A percentile compares a stretch with the other conserved stretches of the same genome.
Evolutionary conservation across 306 rosid species (phyloP).

Genomic region (Phaseolus lunatus): DNA sequence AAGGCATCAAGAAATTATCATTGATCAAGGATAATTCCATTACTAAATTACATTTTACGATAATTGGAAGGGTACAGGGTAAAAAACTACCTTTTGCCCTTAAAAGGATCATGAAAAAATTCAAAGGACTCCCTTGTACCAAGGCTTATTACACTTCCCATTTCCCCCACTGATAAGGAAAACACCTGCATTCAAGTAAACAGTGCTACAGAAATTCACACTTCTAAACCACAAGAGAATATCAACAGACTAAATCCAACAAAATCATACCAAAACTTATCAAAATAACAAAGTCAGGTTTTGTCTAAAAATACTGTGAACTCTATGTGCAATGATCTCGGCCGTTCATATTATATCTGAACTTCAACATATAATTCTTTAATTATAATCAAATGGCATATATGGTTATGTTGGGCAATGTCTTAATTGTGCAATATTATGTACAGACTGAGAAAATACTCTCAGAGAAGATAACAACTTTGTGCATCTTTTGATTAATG

Average conservation of each 20-base stretch:
- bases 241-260: conserved; percentile 9
- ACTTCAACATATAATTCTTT: not conserved
- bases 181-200: conserved; percentile 69
- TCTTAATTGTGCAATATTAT: not conserved
- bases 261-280: conserved; percentile 33
- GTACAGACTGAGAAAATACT: not conserved
- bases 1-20: conserved; percentile 22
- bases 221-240: conserved; percentile 14
- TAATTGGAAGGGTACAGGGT: conserved; percentile 5
- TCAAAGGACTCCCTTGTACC: conserved; percentile 76
- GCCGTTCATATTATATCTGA: not conserved
- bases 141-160: conserved; percentile 80
- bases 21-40: not conserved
- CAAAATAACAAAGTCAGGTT: too few relatives aligned
- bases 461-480: not conserved
- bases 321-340: not conserved
- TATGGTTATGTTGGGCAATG: not conserved
- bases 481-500: not conserved
- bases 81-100: conserved; percentile 77
- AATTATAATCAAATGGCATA: conserved; percentile 1
- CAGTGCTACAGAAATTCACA: conserved; percentile 27
- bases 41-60: not conserved
- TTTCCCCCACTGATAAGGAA: conserved; percentile 85
- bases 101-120: conserved; percentile 81
- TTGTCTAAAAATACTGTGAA: not conserved